Percentiles rank a stretch among this genome's conserved stretches.
Evolutionary conservation across 768 basidiomycete species (phyloP).

Genomic region (Lentinula raphanica): DNA sequence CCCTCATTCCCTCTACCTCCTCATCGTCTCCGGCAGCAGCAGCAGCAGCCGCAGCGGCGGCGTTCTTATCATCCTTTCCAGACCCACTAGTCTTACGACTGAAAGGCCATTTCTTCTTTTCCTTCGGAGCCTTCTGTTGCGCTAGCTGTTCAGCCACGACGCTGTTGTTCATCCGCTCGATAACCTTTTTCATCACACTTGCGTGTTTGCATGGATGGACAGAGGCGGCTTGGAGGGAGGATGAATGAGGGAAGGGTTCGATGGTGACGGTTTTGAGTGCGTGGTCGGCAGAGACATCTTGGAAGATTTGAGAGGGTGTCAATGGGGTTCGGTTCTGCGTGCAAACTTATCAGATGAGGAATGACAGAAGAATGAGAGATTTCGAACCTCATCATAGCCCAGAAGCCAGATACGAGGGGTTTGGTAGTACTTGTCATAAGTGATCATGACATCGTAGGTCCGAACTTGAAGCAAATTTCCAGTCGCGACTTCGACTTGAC

Average conservation of each 20-base stretch:
- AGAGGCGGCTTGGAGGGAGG: constrained; percentile 79
- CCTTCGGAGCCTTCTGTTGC: constrained; percentile 44
- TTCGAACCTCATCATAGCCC: constrained; percentile 87
- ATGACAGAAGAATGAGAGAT: background rate
- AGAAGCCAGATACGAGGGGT: constrained; percentile 97
- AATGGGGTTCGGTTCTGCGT: constrained; percentile 80
- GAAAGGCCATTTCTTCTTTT: constrained; percentile 84
- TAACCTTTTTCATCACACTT: constrained; percentile 99
- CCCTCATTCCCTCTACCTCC: constrained; percentile 84
- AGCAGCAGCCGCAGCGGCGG: constrained; percentile 16
- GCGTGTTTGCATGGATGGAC: constrained; percentile 99
- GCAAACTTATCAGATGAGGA: constrained; percentile 8
- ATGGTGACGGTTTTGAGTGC: constrained; percentile 99
- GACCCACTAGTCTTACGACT: constrained; percentile 64
- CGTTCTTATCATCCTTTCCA: constrained; percentile 47
- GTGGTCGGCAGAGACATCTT: constrained; percentile 96
- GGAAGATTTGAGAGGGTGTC: constrained; percentile 87
- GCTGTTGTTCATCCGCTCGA: constrained; percentile 93
- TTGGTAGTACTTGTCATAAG: constrained; percentile 99
- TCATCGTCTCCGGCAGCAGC: constrained; percentile 47
- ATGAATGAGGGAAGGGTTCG: constrained; percentile 94
- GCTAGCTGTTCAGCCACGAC: constrained; percentile 80
- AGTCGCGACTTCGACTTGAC: constrained; percentile 60
- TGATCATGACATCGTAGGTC: constrained; percentile 99
- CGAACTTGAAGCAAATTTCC: constrained; percentile 90